Percentiles rank a stretch among this genome's conserved stretches.
phyloP scores from a whole-genome alignment of 495 filamentous ascomycete species.

The Penicillium atrosanguineum region DNA sequence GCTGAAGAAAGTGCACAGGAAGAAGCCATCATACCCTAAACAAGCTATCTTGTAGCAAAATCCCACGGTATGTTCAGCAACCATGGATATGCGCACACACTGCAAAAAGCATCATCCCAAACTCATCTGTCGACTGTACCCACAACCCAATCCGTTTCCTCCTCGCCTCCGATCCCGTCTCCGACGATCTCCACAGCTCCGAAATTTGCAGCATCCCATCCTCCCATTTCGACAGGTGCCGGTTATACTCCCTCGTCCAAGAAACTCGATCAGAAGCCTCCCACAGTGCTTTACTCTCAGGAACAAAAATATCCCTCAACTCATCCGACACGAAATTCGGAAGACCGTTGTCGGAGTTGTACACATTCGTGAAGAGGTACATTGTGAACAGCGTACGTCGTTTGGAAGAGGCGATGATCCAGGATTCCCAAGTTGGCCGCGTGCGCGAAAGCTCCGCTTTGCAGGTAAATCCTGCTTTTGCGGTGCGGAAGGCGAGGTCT shows the following conservation, averaged over 20 bases:
- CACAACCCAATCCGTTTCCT: constrained; percentile 26
- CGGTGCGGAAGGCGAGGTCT: constrained; percentile 43
- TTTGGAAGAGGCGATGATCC: constrained; percentile 47
- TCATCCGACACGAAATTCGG: constrained; percentile 44
- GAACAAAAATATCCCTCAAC: constrained; percentile 28
- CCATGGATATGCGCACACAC: constrained; percentile 31
- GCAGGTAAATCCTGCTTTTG: constrained; percentile 38
- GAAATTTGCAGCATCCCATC: constrained; percentile 38
- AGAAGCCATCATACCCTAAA: too few relatives aligned
- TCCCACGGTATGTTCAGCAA: constrained; percentile 12
- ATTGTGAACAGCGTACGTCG: constrained; percentile 44
- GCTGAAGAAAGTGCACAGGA: constrained; percentile 18
- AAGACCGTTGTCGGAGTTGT: constrained; percentile 34
- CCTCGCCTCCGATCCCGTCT: constrained; percentile 10
- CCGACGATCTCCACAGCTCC: constrained; percentile 38
- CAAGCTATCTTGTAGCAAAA: too few relatives aligned
- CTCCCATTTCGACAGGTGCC: constrained; percentile 36
- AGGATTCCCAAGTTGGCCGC: constrained; percentile 47
- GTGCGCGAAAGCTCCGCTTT: constrained; percentile 30
- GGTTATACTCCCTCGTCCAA: constrained; percentile 42
- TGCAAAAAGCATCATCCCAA: constrained; percentile 31
- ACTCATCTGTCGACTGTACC: constrained; percentile 27
- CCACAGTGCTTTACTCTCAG: constrained; percentile 39
- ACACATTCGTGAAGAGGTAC: constrained; percentile 49
- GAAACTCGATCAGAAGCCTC: constrained; percentile 24